A percentile compares a stretch with the other conserved stretches of the same genome.
Conservation (phyloP, 2,329 filamentous ascomycete genomes). For the Nigrospora oryzae region DNA sequence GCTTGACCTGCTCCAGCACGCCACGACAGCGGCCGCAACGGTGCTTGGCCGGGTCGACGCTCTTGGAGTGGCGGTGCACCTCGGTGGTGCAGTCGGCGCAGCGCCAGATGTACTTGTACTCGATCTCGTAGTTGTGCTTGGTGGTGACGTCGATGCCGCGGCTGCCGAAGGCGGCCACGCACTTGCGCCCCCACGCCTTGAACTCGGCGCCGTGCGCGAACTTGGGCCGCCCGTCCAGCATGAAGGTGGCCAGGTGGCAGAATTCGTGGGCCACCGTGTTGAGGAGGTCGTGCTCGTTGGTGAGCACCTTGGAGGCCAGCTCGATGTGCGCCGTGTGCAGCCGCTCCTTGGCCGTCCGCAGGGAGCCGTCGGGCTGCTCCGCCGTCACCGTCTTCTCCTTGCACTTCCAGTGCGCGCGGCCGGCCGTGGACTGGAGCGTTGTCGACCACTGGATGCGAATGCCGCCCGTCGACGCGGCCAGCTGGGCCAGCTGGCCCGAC, state of each 20-base stretch:
- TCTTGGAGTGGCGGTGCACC: constrained; percentile 79
- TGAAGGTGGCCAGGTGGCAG: constrained; percentile 88
- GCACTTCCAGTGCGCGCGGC: constrained; percentile 63
- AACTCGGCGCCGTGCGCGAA: constrained; percentile 81
- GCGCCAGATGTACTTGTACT: constrained; percentile 86
- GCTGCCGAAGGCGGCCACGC: constrained; percentile 45
- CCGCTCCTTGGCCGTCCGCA: constrained; percentile 22
- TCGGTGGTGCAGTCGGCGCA: constrained; percentile 62
- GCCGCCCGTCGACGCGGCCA: constrained; percentile 59
- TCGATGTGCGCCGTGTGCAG: constrained; percentile 73
- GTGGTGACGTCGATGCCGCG: constrained; percentile 74
- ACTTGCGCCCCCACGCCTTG: constrained; percentile 61
- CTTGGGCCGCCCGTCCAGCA: constrained; percentile 66
- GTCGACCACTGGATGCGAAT: constrained; percentile 67
- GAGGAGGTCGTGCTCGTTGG: constrained; percentile 65
- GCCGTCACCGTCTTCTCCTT: constrained; percentile 34
- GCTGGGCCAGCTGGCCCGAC: constrained; percentile 44
- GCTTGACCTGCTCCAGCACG: constrained; percentile 67
- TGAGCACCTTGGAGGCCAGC: constrained; percentile 80
- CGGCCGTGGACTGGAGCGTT: constrained; percentile 72
- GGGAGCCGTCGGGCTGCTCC: constrained; percentile 19
- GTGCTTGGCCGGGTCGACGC: constrained; percentile 64
- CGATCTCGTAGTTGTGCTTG: constrained; percentile 82
- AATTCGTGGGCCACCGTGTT: constrained; percentile 96
- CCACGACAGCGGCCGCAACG: constrained; percentile 72